phyloP scores from a whole-genome alignment of 805 yeast genomes.

The Jamesozyma gamospora region DNA sequence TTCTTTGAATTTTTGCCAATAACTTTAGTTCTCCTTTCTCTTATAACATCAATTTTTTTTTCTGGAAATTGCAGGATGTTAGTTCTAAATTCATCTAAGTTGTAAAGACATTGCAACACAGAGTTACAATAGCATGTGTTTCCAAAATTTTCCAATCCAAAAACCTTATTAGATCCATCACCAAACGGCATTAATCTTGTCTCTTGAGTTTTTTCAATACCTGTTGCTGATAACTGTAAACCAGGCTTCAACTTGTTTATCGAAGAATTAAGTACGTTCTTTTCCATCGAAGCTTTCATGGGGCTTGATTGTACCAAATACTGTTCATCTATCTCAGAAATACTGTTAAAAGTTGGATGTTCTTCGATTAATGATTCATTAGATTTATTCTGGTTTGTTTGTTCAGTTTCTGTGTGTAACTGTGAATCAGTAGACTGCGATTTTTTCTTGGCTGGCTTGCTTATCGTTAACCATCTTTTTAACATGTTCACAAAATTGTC shows the following conservation, averaged over 20 bases:
- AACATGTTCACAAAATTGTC: conserved; percentile 7
- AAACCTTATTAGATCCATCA: conserved; percentile 59
- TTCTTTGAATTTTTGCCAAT: conserved; percentile 28
- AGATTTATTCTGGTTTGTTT: too few relatives aligned
- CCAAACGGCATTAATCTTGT: conserved; percentile 39
- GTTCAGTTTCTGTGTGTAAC: too few relatives aligned
- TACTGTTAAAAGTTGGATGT: too few relatives aligned
- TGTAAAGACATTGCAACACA: conserved; percentile 76
- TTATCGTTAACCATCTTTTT: conserved; percentile 14
- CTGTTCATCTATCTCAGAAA: not conserved
- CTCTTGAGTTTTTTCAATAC: not conserved
- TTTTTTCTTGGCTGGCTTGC: conserved; percentile 1
- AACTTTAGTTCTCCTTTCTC: conserved; percentile 30
- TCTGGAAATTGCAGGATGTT: conserved; percentile 41
- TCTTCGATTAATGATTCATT: too few relatives aligned
- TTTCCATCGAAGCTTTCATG: not conserved
- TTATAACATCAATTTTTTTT: conserved; percentile 22
- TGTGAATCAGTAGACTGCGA: not conserved
- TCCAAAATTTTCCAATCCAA: conserved; percentile 78
- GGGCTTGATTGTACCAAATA: not conserved
- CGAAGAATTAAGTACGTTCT: too few relatives aligned
- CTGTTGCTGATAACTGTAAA: too few relatives aligned
- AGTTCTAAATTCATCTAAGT: conserved; percentile 57
- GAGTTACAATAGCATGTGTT: conserved; percentile 93
- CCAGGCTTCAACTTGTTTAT: too few relatives aligned